phyloP scores from a whole-genome alignment of 345 rosid genomes.

The Citropsis articulata region DNA sequence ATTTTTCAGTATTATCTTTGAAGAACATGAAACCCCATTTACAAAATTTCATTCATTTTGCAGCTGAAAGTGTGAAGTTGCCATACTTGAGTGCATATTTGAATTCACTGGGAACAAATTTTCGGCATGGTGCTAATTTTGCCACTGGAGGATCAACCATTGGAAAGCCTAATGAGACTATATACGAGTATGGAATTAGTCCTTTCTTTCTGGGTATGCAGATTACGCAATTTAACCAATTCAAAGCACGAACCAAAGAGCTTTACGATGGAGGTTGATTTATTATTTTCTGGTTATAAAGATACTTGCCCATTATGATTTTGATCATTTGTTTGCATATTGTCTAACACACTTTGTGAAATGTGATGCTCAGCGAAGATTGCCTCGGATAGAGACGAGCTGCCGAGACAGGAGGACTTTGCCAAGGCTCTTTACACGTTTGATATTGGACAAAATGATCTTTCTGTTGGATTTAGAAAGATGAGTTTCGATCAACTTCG shows the following conservation, averaged over 20 bases:
- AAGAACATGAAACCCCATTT: background rate
- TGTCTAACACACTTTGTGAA: background rate
- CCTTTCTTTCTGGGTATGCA: slow-evolving; percentile 91
- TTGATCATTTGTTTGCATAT: background rate
- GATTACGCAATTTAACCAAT: slow-evolving; percentile 70
- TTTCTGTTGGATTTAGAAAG: slow-evolving; percentile 75
- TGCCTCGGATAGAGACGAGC: slow-evolving; percentile 47
- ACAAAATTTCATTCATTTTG: slow-evolving; percentile 4
- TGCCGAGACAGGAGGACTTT: slow-evolving; percentile 73
- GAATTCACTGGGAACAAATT: slow-evolving; percentile 76
- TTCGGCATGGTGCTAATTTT: slow-evolving; percentile 87
- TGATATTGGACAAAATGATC: slow-evolving; percentile 96
- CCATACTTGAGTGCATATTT: slow-evolving; percentile 86
- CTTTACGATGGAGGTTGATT: slow-evolving; percentile 46
- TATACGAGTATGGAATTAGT: slow-evolving; percentile 82
- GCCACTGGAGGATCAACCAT: slow-evolving; percentile 96
- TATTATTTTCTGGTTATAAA: background rate
- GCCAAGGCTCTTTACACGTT: slow-evolving; percentile 82
- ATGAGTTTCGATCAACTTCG: slow-evolving; percentile 67
- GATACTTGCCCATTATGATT: background rate
- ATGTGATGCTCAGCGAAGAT: slow-evolving; percentile 39
- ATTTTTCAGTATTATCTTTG: no score
- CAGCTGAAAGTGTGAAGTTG: slow-evolving; percentile 72
- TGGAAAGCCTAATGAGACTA: slow-evolving; percentile 77
- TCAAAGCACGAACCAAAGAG: slow-evolving; percentile 56